Base-by-base conservation (phyloP, 129 eudicot genomes). In the Flaveria linearis region DNA sequence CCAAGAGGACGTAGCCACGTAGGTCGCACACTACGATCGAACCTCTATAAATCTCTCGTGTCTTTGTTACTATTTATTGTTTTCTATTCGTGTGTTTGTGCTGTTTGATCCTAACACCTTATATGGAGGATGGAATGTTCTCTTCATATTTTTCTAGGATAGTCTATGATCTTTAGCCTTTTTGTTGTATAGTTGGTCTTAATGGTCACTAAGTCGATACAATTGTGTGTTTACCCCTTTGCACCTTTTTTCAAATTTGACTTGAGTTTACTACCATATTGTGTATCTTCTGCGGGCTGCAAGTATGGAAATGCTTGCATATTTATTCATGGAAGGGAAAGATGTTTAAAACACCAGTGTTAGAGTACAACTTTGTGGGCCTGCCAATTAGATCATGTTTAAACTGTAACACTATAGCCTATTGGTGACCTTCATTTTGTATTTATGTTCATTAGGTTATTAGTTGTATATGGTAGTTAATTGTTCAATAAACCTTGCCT, bases 301-400 rank as follows among this genome's bases (percentile, higher is more conserved):
- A 94, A 86, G 82, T 84, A 66, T 68, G 97, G 99, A 50, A 86
- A 87, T 52, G 78, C 92, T 80, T 94, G 99, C 77, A 89, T 85
- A 84, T 94, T 53, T 67, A 84, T 53, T 75, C 99, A 94, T 82
- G 71, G 79, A 33, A 79, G 71, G 76, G 82, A 64, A 85, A 83
- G 70, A 69, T 73, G 76, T 77, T 60, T 47, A 83, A 71, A 58
- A 25, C 84, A 42, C 88, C 86, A 20, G 73, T 42, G 18, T 47
- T 41, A 41, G 94, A 87, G 76, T 81, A 89, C 53, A 94, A 94
- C 93, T 94, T 91, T 68, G 64, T 94, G 69, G 96, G 97, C 71
- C 78, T 91, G 56, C 99, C 60, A 33, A 16, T 1, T 53, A 51
- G 45, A 33, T 66, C 7, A 41, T 77, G 74, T 41, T 52, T 14